phyloP scores from a whole-genome alignment of 2,329 filamentous ascomycete species.

The Acrocalymma vagum region DNA sequence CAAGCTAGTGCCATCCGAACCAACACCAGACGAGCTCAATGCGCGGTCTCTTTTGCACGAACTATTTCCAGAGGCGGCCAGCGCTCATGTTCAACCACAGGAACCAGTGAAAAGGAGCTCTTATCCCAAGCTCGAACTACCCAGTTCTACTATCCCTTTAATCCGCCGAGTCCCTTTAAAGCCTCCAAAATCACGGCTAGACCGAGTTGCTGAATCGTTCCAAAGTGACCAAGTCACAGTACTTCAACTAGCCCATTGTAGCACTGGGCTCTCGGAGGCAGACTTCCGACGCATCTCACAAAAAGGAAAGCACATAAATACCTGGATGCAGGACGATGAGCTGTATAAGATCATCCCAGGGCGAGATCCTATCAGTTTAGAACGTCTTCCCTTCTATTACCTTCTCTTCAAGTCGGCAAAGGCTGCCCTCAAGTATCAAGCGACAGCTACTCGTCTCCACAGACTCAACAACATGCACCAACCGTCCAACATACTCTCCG shows the following conservation, averaged over 20 bases:
- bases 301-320: conserved; percentile 70
- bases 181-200: conserved; percentile 15
- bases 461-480: conserved; percentile 55
- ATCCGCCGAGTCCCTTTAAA: conserved; percentile 14
- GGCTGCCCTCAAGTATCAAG: conserved; percentile 70
- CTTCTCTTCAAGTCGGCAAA: conserved; percentile 70
- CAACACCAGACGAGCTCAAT: conserved; percentile 13
- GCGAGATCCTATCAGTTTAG: conserved; percentile 70
- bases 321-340: conserved; percentile 67
- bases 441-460: conserved; percentile 63
- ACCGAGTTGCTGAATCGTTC: conserved; percentile 31
- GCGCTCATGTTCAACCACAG: conserved; percentile 23
- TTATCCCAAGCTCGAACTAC: conserved; percentile 39
- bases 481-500: conserved; percentile 51
- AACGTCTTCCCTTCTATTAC: conserved; percentile 71
- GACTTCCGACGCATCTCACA: conserved; percentile 76
- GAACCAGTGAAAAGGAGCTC: conserved; percentile 19
- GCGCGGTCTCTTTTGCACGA: conserved; percentile 55
- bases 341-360: conserved; percentile 71
- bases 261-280: conserved; percentile 63
- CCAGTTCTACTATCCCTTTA: conserved; percentile 16
- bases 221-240: conserved; percentile 43
- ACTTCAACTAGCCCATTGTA: conserved; percentile 65
- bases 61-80: conserved; percentile 62
- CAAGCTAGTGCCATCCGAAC: too few relatives aligned